Percentiles rank a stretch among this genome's conserved stretches.
Conservation (phyloP, 2,329 filamentous ascomycete species). For the Arachnomyces sp. region DNA sequence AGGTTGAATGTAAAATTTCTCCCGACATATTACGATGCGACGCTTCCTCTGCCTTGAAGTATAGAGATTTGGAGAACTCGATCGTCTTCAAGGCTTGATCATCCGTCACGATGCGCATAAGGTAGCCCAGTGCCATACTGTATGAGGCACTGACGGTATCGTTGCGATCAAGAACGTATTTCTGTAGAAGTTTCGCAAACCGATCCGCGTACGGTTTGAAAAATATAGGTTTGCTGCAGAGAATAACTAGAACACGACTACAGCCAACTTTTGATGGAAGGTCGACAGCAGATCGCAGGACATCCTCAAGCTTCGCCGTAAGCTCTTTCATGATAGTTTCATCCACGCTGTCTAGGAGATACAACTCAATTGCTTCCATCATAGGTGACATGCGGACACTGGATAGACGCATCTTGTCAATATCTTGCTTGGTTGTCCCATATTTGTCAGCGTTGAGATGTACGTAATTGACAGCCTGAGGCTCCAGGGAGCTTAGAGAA, state of each 20-base stretch:
- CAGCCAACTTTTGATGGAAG: slow-evolving; percentile 93
- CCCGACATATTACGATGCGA: slow-evolving; percentile 65
- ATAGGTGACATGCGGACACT: slow-evolving; percentile 81
- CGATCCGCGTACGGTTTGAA: slow-evolving; percentile 68
- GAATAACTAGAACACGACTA: slow-evolving; percentile 71
- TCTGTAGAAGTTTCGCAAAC: slow-evolving; percentile 71
- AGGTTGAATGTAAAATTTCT: slow-evolving; percentile 74
- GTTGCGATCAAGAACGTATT: slow-evolving; percentile 80
- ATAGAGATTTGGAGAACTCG: slow-evolving; percentile 57
- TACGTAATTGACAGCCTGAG: slow-evolving; percentile 82
- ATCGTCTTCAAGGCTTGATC: slow-evolving; percentile 50
- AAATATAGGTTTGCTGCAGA: slow-evolving; percentile 68
- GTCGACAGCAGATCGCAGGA: slow-evolving; percentile 79
- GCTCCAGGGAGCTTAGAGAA: slow-evolving; percentile 79
- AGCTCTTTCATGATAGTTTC: slow-evolving; percentile 67
- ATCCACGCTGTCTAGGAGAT: slow-evolving; percentile 71
- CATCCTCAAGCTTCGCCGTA: slow-evolving; percentile 63
- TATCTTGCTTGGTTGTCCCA: slow-evolving; percentile 77
- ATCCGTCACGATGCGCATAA: slow-evolving; percentile 60
- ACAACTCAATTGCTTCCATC: slow-evolving; percentile 84
- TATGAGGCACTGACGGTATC: slow-evolving; percentile 89
- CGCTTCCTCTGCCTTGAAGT: slow-evolving; percentile 76
- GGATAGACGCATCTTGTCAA: slow-evolving; percentile 77
- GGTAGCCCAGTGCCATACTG: slow-evolving; percentile 76
- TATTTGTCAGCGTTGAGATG: slow-evolving; percentile 81